These are phyloP conservation scores for Lagenidium giganteum DNA, from an alignment of 352 stramenopile genomes.

Conservation along the genomic window DNA sequence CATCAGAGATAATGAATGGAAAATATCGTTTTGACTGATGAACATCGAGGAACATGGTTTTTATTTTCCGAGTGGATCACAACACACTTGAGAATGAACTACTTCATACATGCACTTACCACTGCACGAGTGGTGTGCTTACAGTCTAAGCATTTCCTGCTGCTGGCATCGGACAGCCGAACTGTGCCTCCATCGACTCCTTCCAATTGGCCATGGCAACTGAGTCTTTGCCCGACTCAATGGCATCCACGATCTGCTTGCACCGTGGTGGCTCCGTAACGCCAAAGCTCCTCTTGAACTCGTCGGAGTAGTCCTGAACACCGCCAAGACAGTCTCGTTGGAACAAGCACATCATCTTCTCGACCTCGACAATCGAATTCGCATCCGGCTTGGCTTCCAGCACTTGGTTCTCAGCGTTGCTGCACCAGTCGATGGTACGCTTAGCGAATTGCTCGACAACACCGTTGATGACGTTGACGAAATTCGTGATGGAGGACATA, in stretches of 20 bases:
- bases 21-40: too few relatives aligned
- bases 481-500: too few relatives aligned
- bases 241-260: conserved; percentile 15
- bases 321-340: conserved; percentile 21
- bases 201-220: conserved; percentile 23
- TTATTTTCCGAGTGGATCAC: too few relatives aligned
- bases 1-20: too few relatives aligned
- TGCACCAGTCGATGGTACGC: too few relatives aligned
- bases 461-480: too few relatives aligned
- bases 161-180: conserved; percentile 15
- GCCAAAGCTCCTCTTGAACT: conserved; percentile 21
- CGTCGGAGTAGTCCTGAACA: conserved; percentile 18
- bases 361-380: conserved; percentile 12
- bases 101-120: too few relatives aligned
- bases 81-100: too few relatives aligned
- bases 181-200: conserved; percentile 16
- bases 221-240: conserved; percentile 1
- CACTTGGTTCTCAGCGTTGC: conserved; percentile 6
- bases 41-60: too few relatives aligned
- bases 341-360: conserved; percentile 21
- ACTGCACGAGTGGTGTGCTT: background rate
- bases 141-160: conserved; percentile 15
- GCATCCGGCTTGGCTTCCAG: conserved; percentile 3
- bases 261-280: conserved; percentile 15
- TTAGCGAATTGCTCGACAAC: too few relatives aligned